Evolutionary conservation across 1,284 basidiomycete species (phyloP), one percentile per base, ranked within the genome.

Genomic region (Sanghuangporus baumii): DNA sequence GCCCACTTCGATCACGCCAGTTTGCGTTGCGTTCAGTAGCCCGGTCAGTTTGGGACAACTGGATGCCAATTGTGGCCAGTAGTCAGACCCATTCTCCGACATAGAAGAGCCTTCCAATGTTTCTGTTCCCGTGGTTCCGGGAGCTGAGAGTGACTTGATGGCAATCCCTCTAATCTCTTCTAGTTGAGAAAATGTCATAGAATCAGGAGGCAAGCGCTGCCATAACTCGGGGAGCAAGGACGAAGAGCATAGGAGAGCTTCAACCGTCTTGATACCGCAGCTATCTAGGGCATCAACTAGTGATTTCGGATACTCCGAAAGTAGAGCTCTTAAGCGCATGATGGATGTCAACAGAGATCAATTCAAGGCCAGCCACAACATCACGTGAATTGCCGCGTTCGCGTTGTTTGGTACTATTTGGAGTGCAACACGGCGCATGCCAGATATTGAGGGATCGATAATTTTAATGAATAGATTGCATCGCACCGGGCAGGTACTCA

Each of bases 1-100:
- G 18, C 87, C 83, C 18, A 91, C 75, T 69, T 91, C 88, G 54
- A 88, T 74, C 14, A 90, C 75, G 23, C 76, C 76, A 23, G 43
- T 78, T 73, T 3, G 76, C 71, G 31, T 76, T 76, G 65, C 78
- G 26, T 71, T 70, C n/a, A 88, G 71, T 14, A 88, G 69, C 7
- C 69, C 69, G 68, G 88, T 85, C 18, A 88, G 69, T 48, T 75
- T 74, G 6, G 69, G 68, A 7, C 85, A 70, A n/a, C 1, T 41
- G 60, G 48, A 58, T 7, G 12, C 20, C 6, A 58, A 60, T 18
- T 31, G 14, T 46, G 34, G 7, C 23, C 11, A 14, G 12, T 14
- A 14, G 66, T 66, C 56, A 12, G 66, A 68, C 47, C 67, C 58
- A 31, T 66, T 59, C 20, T 71, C 48, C 46, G 71, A 64, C 62